These are phyloP conservation scores for Leucaena leucocephala DNA, from an alignment of 306 rosid genomes.

Conservation along the genomic window DNA sequence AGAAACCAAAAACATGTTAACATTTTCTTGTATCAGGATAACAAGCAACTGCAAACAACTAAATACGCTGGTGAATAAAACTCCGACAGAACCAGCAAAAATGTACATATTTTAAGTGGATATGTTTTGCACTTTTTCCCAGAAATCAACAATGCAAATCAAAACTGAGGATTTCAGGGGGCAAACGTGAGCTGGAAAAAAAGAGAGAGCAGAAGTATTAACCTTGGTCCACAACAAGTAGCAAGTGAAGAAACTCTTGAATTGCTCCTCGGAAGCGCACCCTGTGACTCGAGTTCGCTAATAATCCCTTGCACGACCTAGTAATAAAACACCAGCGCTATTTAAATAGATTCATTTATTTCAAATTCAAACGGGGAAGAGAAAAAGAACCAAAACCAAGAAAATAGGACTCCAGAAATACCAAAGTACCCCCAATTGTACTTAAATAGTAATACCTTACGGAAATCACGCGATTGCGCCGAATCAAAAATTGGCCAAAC, in stretches of 20 bases:
- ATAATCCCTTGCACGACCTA: constrained; percentile 97
- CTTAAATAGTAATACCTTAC: constrained; percentile 61
- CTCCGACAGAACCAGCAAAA: not conserved
- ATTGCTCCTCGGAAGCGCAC: constrained; percentile 97
- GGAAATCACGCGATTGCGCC: constrained; percentile 92
- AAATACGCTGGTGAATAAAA: not conserved
- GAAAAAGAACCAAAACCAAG: not conserved
- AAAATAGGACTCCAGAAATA: not conserved
- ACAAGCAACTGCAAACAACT: constrained; percentile 24
- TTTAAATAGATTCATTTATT: constrained; percentile 25
- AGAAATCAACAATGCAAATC: constrained; percentile 18
- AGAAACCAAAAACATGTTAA: constrained; percentile 9
- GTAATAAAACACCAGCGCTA: constrained; percentile 31
- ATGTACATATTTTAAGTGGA: not conserved
- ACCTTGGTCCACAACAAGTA: constrained; percentile 99
- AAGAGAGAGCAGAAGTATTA: not conserved
- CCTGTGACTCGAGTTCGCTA: constrained; percentile 99
- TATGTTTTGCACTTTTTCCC: not conserved
- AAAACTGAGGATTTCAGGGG: constrained; percentile 11
- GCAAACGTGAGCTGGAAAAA: not conserved
- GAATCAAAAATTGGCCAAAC: constrained; percentile 99
- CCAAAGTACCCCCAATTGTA: not conserved
- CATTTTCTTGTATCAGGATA: constrained; percentile 35
- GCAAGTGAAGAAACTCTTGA: constrained; percentile 98
- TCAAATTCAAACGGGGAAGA: not conserved